Evolutionary conservation across 2,329 filamentous ascomycete species (phyloP).

Genomic region (Xylariaceae sp.): DNA sequence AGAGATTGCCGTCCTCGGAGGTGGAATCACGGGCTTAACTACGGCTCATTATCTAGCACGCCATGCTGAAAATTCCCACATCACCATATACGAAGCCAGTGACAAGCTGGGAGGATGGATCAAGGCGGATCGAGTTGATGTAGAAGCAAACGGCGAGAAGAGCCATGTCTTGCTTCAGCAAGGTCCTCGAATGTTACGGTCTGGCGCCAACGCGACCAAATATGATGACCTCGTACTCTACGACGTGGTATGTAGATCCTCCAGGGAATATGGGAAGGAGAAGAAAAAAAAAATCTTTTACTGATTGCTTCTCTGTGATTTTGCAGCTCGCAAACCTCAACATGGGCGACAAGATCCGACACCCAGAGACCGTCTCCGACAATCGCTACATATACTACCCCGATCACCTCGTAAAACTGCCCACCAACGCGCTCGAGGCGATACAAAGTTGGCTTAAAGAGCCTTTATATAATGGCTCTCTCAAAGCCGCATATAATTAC

Average conservation of each 20-base stretch:
- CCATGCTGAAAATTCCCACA: slow-evolving; percentile 61
- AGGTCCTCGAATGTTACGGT: slow-evolving; percentile 74
- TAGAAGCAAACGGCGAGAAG: slow-evolving; percentile 57
- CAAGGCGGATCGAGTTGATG: slow-evolving; percentile 60
- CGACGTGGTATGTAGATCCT: slow-evolving; percentile 58
- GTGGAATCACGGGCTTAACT: slow-evolving; percentile 78
- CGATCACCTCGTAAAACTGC: slow-evolving; percentile 67
- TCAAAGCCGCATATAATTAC: slow-evolving; percentile 9
- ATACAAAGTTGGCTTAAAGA: slow-evolving; percentile 22
- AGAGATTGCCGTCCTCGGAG: slow-evolving; percentile 69
- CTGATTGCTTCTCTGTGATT: slow-evolving; percentile 4
- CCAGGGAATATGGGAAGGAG: not conserved
- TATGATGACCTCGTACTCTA: slow-evolving; percentile 66
- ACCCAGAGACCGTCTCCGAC: slow-evolving; percentile 49
- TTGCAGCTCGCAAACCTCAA: slow-evolving; percentile 56
- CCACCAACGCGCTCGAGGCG: slow-evolving; percentile 14
- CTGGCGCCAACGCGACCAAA: slow-evolving; percentile 37
- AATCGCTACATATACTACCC: slow-evolving; percentile 83
- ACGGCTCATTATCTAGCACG: slow-evolving; percentile 74
- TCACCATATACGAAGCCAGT: slow-evolving; percentile 78
- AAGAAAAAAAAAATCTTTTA: not conserved
- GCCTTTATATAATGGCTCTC: slow-evolving; percentile 25
- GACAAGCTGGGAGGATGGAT: slow-evolving; percentile 81
- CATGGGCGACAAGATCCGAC: slow-evolving; percentile 52
- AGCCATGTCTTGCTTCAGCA: slow-evolving; percentile 71